Evolutionary conservation across 257 asterid genomes (phyloP), one percentile per base, ranked within the genome.

Genomic region (Asclepias syriaca): DNA sequence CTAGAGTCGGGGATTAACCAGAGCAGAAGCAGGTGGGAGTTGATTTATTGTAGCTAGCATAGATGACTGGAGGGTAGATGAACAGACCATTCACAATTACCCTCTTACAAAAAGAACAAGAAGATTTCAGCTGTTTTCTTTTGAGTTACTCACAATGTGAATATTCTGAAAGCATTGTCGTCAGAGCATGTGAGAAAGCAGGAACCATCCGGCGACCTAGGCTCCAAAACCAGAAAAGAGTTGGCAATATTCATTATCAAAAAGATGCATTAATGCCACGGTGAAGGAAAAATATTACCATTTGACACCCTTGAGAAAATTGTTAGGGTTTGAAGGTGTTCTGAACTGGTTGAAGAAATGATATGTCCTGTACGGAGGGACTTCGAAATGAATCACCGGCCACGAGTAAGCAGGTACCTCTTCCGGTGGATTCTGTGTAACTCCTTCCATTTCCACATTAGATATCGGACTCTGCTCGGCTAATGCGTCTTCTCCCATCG

Each of bases 181-280:
- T 94, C 97, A 0, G 89, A 89, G 75, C 97, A 91, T n/a, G 90
- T 82, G 16, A 91, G 82, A 78, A 94, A 87, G 82, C 95, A 84
- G 8, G 97, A 94, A 79, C 97, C 99, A 79, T 94, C 99, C 4
- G 98, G 99, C 61, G 99, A 94, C 98, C 99, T 94, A 66, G 19
- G 34, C 14, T 56, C 34, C 72, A 54, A 39, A 14, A n/a, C 58
- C 65, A 56, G 5, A 37, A 59, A 66, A 40, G 8, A 22, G 29
- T 10, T 6, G 18, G 61, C 21, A 73, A 73, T 3, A 48, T 67
- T 65, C 22, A 40, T 70, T 14, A 11, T 63, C 27, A n/a, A 8
- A 64, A 56, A 43, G 66, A 55, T 39, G 46, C 53, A 19, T 63
- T 43, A 21, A 29, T 24, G 46, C 34, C 46, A 10, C 27, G n/a